Base-by-base conservation (phyloP, 495 filamentous ascomycete species). In the Podospora pseudoanserina region DNA sequence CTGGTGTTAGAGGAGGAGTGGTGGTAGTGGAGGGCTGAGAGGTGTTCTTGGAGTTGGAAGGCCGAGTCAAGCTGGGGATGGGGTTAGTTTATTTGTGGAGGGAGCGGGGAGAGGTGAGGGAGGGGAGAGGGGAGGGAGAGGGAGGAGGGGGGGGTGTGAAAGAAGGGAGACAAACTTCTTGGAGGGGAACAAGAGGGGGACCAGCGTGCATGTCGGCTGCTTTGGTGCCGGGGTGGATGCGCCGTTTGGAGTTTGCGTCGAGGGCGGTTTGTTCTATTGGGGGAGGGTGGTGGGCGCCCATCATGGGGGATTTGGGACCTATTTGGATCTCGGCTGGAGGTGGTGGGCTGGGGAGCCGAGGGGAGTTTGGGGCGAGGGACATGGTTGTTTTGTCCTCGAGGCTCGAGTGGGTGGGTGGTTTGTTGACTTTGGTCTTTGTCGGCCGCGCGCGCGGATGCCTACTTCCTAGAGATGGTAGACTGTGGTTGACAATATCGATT, bases 1-100 rank as follows among this genome's bases (percentile, higher is more conserved):
- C 81, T 79, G 57, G 85, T 87, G 70, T 85, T 81, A 65, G 83
- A 77, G 66, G 87, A 83, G 1, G 92, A 96, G 79, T 91, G 90
- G 73, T 88, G 80, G 77, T 91, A 86, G 79, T 97, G 91, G 13
- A 98, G 87, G 16, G 96, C 91, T 79, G 94, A 93, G 60, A 99
- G 88, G 76, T 99, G 96, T 81, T 99, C 95, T 77, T 97, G 95
- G n/a, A 97, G 89, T 78, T 96, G 95, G 75, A 99, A 99, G 65
- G 95, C 90, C 11, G 93, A 97, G 75, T 98, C 93, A 75, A 99
- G 90, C 87, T 94, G 74, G 56, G 32, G 58, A 68, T 26, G 63
- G 34, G 70, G 64, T 44, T 30, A 66, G 65, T 60, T 60, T 57
- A 28, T 39, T 58, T 19, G 27, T 5, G n/a, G 44, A 32, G 4